Evolutionary conservation across 2,329 filamentous ascomycete species (phyloP).

Genomic region (Colletotrichum liriopes): DNA sequence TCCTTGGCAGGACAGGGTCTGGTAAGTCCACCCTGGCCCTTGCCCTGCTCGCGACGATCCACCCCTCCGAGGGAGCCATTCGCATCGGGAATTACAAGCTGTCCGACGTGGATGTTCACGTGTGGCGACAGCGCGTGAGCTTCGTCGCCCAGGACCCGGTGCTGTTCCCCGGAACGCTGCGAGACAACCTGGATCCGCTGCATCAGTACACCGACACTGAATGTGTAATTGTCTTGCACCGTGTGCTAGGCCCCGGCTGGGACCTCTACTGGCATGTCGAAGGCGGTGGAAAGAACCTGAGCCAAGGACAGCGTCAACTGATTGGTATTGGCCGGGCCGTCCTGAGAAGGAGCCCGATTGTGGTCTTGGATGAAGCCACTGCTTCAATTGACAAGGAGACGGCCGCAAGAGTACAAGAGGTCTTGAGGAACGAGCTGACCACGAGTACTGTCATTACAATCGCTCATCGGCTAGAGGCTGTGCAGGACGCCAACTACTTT

Average conservation of each 20-base stretch:
- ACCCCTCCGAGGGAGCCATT: constrained; percentile 66
- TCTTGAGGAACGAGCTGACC: constrained; percentile 69
- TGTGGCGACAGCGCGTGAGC: constrained; percentile 71
- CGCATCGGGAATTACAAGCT: constrained; percentile 70
- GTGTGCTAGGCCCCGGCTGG: constrained; percentile 70
- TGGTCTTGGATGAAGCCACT: constrained; percentile 77
- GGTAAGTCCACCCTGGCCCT: constrained; percentile 86
- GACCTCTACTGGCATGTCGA: constrained; percentile 67
- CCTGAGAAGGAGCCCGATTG: constrained; percentile 71
- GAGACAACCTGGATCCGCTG: constrained; percentile 79
- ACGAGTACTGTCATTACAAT: constrained; percentile 76
- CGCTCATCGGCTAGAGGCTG: constrained; percentile 76
- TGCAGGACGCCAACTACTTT: constrained; percentile 71
- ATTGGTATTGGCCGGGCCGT: constrained; percentile 74
- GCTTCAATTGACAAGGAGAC: constrained; percentile 75
- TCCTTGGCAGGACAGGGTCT: constrained; percentile 88
- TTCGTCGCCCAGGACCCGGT: constrained; percentile 77
- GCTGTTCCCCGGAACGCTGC: constrained; percentile 71
- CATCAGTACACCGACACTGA: constrained; percentile 69
- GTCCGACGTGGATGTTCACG: constrained; percentile 66
- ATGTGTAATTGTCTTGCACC: constrained; percentile 67
- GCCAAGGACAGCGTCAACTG: constrained; percentile 75
- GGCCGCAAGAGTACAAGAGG: constrained; percentile 70
- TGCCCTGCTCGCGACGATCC: constrained; percentile 70
- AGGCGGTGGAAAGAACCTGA: constrained; percentile 73